A percentile compares a stretch with the other conserved stretches of the same genome.
Conservation (phyloP, 371 early-diverging fungal species). For the Phascolomyces articulosus region DNA sequence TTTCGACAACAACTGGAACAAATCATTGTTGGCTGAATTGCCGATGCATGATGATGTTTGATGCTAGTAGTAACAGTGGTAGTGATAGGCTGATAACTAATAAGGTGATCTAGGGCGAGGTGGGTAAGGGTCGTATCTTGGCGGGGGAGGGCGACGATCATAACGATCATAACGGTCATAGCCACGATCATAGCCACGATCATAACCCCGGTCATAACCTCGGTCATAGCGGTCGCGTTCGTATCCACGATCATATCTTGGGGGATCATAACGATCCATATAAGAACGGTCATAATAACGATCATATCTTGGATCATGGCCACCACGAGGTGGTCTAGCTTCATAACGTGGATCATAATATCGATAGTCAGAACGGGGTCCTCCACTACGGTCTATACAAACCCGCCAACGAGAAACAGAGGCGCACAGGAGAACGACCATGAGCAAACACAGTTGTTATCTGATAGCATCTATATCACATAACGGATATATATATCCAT, state of each 20-base stretch:
- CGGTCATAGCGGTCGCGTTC: constrained; percentile 57
- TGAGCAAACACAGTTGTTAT: constrained; percentile 28
- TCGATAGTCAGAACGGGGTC: constrained; percentile 24
- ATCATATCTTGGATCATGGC: constrained; percentile 47
- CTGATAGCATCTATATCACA: constrained; percentile 18
- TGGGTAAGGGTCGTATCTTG: constrained; percentile 59
- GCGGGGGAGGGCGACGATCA: constrained; percentile 58
- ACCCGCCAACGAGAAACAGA: constrained; percentile 13
- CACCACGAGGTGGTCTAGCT: constrained; percentile 35
- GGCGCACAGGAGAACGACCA: constrained; percentile 18
- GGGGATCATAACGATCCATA: constrained; percentile 58
- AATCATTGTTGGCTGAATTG: constrained; percentile 1
- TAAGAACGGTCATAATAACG: constrained; percentile 58
- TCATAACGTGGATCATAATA: constrained; percentile 27
- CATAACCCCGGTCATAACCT: constrained; percentile 53
- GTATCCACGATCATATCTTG: constrained; percentile 50
- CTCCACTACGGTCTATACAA: constrained; percentile 25
- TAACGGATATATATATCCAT: neutral
- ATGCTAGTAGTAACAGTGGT: too few relatives aligned
- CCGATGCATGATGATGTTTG: constrained; percentile 1
- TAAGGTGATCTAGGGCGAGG: constrained; percentile 58
- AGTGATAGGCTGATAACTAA: constrained; percentile 18
- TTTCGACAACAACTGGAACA: constrained; percentile 1
- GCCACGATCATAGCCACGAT: constrained; percentile 34
- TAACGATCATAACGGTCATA: constrained; percentile 62